Evolutionary conservation across 805 yeast genomes (phyloP), one percentile per base, ranked within the genome.

Genomic region (Cyberlindnera galapagoensis): DNA sequence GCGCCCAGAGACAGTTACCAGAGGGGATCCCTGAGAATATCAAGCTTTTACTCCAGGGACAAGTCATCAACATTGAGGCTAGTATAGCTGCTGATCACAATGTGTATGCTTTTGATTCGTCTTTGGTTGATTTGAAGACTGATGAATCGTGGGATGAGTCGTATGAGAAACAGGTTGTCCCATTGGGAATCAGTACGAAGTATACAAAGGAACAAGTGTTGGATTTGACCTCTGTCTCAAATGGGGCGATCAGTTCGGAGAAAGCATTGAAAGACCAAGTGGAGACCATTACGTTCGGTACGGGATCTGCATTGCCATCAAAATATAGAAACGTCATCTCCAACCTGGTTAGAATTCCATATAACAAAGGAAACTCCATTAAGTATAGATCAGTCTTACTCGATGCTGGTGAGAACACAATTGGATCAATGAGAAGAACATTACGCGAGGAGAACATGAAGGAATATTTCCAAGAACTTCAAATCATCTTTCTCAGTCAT

Each of bases 331-430:
- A 92, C 51, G 98, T 92, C 2, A 70, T 83, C 11, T 80, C 92
- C 1, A 83, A 84, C 13, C 54, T 87, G 16, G 67, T 92, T 3
- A 71, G 95, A 39, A 46, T 87, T 1, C 95, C 95, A 1, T 65
- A 53, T 36, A 28, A 24, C 2, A 18, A 39, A 16, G 4, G 46
- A 40, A 10, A 38, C 46, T 37, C 46, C 4, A 26, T 57, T 5
- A 32, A 33, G 6, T 65, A 52, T 46, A 60, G 71, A 42, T 56
- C 79, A 3, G 52, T 83, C 0, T 45, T 92, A 15, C 59, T 92
- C 22, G 99, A 92, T 58, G 95, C 92, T n/a, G 99, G 99, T 12
- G 99, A 92, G 52, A 87, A 85, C 38, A 85, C 97, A 0, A 47
- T 80, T 15, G 95, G 94, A 2, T 60, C 83, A 1, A 56, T 92